These are phyloP conservation scores for Discostella stelligera DNA, from an alignment of 352 stramenopile genomes.

Conservation along the genomic window DNA sequence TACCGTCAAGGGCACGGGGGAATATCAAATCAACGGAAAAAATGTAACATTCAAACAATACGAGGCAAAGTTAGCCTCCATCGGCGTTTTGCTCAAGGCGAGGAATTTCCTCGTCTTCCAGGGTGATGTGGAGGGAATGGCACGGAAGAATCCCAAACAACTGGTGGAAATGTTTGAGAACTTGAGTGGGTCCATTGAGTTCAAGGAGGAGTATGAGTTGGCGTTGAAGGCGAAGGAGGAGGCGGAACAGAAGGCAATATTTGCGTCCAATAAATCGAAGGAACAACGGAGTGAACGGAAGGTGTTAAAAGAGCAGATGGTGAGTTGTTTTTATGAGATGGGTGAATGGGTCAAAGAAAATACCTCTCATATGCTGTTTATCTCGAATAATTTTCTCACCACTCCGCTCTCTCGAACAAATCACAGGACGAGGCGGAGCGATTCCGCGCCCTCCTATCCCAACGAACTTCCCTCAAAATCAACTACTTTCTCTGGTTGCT, in stretches of 20 bases:
- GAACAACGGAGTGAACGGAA: slow-evolving; percentile 90
- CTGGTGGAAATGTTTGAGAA: slow-evolving; percentile 97
- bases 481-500: slow-evolving; percentile 96
- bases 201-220: slow-evolving; percentile 82
- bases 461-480: slow-evolving; percentile 80
- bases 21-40: slow-evolving; percentile 82
- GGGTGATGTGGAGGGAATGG: slow-evolving; percentile 97
- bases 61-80: slow-evolving; percentile 88
- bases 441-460: slow-evolving; percentile 67
- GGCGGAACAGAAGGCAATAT: slow-evolving; percentile 91
- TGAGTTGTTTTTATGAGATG: slow-evolving; percentile 82
- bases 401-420: slow-evolving; percentile 4
- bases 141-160: slow-evolving; percentile 92
- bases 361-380: slow-evolving; percentile 49
- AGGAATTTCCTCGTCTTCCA: slow-evolving; percentile 99
- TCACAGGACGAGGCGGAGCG: slow-evolving; percentile 72
- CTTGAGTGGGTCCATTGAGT: slow-evolving; percentile 89
- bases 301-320: slow-evolving; percentile 89
- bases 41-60: slow-evolving; percentile 88
- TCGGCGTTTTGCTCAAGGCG: slow-evolving; percentile 97
- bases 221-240: slow-evolving; percentile 88
- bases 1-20: slow-evolving; percentile 85
- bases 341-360: slow-evolving; percentile 46
- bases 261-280: slow-evolving; percentile 95
- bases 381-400: slow-evolving; percentile 3